Conservation (phyloP, 768 basidiomycete genomes). For the Fomitopsis serialis region DNA sequence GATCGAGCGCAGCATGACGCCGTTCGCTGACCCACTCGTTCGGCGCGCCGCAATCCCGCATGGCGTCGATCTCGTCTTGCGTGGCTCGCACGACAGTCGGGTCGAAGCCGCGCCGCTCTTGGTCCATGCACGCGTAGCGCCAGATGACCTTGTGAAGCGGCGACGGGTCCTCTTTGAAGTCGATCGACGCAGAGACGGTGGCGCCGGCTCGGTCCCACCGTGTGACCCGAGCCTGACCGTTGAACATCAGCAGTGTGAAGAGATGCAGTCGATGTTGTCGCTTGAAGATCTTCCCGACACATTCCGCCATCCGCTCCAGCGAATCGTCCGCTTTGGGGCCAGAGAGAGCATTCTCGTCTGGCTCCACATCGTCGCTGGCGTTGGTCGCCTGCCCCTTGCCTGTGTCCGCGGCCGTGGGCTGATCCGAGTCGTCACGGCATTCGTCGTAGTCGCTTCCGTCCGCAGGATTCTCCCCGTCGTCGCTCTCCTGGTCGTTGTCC, state of each 20-base stretch:
- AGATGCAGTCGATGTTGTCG: conserved; percentile 4
- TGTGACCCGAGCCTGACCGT: neutral
- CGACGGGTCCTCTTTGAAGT: neutral
- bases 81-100: conserved; percentile 2
- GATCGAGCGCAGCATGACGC: neutral
- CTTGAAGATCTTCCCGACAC: neutral
- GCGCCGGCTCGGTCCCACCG: conserved; percentile 5
- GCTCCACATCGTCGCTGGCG: too few relatives aligned
- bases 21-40: neutral
- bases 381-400: too few relatives aligned
- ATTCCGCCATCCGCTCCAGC: conserved; percentile 2
- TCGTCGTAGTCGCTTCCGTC: too few relatives aligned
- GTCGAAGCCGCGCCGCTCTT: neutral
- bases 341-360: too few relatives aligned
- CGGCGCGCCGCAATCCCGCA: neutral
- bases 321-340: neutral
- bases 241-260: neutral
- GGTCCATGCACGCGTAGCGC: neutral
- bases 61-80: neutral
- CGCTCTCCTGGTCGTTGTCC: neutral
- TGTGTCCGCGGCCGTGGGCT: neutral
- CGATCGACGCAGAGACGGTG: conserved; percentile 2
- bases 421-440: too few relatives aligned
- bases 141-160: neutral
- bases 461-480: neutral